Percentiles rank a stretch among this genome's conserved stretches.
Evolutionary conservation across 331 rosid species (phyloP).

Genomic region (Saraca asoca): DNA sequence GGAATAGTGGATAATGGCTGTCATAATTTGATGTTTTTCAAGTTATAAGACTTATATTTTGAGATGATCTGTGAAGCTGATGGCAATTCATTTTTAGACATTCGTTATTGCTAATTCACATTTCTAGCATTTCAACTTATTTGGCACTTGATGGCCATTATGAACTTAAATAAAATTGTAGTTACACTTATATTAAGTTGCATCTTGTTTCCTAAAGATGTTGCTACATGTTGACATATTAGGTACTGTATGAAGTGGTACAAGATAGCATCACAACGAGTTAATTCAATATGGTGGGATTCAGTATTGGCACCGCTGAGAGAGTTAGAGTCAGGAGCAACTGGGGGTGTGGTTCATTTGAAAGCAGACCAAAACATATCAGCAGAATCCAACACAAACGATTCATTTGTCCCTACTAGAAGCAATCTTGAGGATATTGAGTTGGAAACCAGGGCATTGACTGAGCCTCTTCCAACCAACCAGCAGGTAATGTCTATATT

Average conservation of each 20-base stretch:
- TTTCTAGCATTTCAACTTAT: constrained; percentile 9
- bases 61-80: constrained; percentile 3
- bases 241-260: constrained; percentile 94
- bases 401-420: constrained; percentile 51
- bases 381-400: constrained; percentile 35
- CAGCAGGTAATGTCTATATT: constrained; percentile 66
- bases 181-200: constrained; percentile 4
- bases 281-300: constrained; percentile 84
- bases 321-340: constrained; percentile 65
- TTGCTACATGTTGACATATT: constrained; percentile 29
- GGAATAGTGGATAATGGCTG: background rate
- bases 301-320: constrained; percentile 76
- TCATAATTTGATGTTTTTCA: background rate
- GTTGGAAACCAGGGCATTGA: constrained; percentile 90
- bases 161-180: constrained; percentile 14
- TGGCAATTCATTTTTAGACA: background rate
- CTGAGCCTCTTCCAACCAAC: constrained; percentile 98
- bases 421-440: constrained; percentile 87
- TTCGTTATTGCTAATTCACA: background rate
- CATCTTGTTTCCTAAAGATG: constrained; percentile 35
- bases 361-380: constrained; percentile 43
- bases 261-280: constrained; percentile 77
- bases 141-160: background rate
- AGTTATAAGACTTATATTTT: constrained; percentile 1
- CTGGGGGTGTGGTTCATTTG: constrained; percentile 42